Percentiles rank a stretch among this genome's conserved stretches.
phyloP scores from a whole-genome alignment of 1,284 basidiomycete genomes.

The Taiwanofungus camphoratus region DNA sequence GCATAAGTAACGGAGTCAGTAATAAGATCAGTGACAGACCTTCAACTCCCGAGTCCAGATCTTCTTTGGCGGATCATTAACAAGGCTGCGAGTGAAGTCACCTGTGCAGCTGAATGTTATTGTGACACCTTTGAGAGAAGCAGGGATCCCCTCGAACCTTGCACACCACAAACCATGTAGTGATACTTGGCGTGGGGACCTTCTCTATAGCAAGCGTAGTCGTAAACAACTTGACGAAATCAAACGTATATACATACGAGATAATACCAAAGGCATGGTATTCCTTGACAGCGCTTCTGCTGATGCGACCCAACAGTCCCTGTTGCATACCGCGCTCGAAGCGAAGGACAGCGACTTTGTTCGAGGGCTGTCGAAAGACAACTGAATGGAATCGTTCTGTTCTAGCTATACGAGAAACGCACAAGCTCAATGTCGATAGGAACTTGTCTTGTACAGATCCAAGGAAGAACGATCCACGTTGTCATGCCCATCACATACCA shows the following conservation, averaged over 20 bases:
- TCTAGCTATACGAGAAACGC: slow-evolving; percentile 21
- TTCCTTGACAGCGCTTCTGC: slow-evolving; percentile 51
- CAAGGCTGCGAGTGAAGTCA: slow-evolving; percentile 67
- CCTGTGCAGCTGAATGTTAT: slow-evolving; percentile 28
- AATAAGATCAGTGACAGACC: slow-evolving; percentile 29
- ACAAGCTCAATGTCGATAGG: slow-evolving; percentile 72
- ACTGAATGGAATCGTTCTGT: slow-evolving; percentile 4
- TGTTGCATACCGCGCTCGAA: slow-evolving; percentile 64
- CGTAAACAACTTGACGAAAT: slow-evolving; percentile 12
- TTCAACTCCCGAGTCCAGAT: slow-evolving; percentile 73
- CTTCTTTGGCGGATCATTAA: slow-evolving; percentile 58
- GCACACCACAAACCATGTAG: slow-evolving; percentile 74
- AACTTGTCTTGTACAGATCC: slow-evolving; percentile 71
- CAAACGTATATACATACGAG: slow-evolving; percentile 34
- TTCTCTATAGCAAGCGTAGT: slow-evolving; percentile 38
- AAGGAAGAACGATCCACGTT: slow-evolving; percentile 66
- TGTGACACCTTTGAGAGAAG: background rate
- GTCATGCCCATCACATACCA: slow-evolving; percentile 74
- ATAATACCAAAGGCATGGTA: slow-evolving; percentile 61
- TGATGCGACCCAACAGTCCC: slow-evolving; percentile 51
- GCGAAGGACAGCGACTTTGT: slow-evolving; percentile 53
- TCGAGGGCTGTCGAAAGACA: slow-evolving; percentile 49
- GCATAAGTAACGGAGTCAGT: background rate
- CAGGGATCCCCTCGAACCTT: slow-evolving; percentile 36
- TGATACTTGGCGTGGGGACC: slow-evolving; percentile 65